Percentiles rank a stretch among this genome's conserved stretches.
These are phyloP conservation scores for Xylaria cubensis DNA, from an alignment of 495 filamentous ascomycete species.

Conservation along the genomic window DNA sequence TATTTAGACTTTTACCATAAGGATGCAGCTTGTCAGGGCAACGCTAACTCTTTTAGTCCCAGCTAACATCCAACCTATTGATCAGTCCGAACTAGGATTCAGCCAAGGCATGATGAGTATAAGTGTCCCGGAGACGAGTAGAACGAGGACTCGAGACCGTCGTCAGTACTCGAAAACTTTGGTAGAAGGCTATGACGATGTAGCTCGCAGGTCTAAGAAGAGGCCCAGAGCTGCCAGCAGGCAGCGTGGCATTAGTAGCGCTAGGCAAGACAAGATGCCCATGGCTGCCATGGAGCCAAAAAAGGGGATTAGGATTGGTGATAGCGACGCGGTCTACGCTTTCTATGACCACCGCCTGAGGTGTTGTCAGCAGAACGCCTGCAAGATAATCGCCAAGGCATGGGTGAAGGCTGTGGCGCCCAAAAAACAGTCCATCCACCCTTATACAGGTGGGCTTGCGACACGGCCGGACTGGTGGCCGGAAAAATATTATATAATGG, in stretches of 20 bases:
- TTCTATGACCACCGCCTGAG: constrained; percentile 72
- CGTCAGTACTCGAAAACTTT: background rate
- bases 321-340: constrained; percentile 61
- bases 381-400: constrained; percentile 76
- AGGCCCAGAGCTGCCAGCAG: constrained; percentile 41
- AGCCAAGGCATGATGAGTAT: background rate
- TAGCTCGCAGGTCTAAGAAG: constrained; percentile 42
- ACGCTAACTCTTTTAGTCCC: background rate
- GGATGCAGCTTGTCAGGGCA: background rate
- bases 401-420: constrained; percentile 86
- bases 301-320: constrained; percentile 59
- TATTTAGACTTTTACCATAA: background rate
- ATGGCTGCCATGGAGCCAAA: constrained; percentile 28
- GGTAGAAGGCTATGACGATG: constrained; percentile 19
- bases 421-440: constrained; percentile 82
- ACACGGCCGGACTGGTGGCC: constrained; percentile 88
- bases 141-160: background rate
- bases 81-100: background rate
- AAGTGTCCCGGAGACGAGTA: background rate
- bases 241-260: constrained; percentile 34
- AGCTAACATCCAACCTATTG: background rate
- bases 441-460: constrained; percentile 74
- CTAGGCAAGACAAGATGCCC: constrained; percentile 32
- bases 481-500: constrained; percentile 47
- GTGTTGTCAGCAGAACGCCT: constrained; percentile 73